Evolutionary conservation across 306 rosid genomes (phyloP).

Genomic region (Pterocarpus santalinus): DNA sequence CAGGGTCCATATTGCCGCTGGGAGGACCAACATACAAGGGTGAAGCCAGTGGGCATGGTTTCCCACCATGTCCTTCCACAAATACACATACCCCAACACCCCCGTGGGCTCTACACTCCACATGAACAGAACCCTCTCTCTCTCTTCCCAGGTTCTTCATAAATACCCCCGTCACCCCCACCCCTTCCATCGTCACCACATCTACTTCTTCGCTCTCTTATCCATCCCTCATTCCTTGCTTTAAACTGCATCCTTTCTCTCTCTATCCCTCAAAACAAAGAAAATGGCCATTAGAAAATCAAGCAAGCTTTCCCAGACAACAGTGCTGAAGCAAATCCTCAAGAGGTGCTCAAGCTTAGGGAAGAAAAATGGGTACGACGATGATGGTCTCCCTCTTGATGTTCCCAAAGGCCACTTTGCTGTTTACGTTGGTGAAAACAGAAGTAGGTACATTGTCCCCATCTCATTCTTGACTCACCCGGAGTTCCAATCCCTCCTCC

Average conservation of each 20-base stretch:
- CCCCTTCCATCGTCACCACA: constrained; percentile 28
- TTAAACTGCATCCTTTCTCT: neutral
- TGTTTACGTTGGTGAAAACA: constrained; percentile 86
- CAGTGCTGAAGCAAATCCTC: constrained; percentile 81
- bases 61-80: constrained; percentile 68
- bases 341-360: constrained; percentile 88
- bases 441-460: constrained; percentile 86
- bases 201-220: constrained; percentile 26
- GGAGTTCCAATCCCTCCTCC: constrained; percentile 79
- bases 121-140: neutral
- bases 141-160: constrained; percentile 56
- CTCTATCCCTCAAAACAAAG: neutral
- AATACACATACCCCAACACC: constrained; percentile 62
- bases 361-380: constrained; percentile 57
- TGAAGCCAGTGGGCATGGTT: constrained; percentile 62
- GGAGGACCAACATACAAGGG: constrained; percentile 57
- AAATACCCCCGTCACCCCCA: constrained; percentile 61
- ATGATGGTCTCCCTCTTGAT: constrained; percentile 72
- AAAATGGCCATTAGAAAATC: constrained; percentile 78
- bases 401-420: constrained; percentile 95
- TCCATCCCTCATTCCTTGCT: neutral
- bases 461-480: constrained; percentile 87
- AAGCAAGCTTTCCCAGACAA: constrained; percentile 73
- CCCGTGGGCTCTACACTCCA: constrained; percentile 66
- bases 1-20: constrained; percentile 61